A percentile compares a stretch with the other conserved stretches of the same genome.
These are phyloP conservation scores for Saprolegnia diclina DNA, from an alignment of 352 stramenopile species.

Conservation along the genomic window DNA sequence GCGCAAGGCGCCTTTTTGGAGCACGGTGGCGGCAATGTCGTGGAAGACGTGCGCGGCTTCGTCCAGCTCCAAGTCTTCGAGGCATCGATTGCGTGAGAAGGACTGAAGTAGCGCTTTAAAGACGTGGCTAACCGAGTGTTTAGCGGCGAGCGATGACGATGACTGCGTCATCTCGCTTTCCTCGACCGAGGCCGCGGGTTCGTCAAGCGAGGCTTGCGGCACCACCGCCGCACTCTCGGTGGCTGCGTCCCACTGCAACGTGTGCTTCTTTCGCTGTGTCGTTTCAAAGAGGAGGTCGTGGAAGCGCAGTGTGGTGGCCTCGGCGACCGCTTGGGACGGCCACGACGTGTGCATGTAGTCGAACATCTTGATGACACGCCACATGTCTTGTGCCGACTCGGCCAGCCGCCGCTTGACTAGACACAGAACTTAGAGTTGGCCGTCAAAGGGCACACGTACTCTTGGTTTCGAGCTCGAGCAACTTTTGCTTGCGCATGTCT, in stretches of 20 bases:
- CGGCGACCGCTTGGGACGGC: conserved; percentile 42
- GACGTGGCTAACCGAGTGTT: conserved; percentile 44
- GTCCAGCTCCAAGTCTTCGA: conserved; percentile 49
- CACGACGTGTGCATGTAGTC: conserved; percentile 52
- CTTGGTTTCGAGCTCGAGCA: conserved; percentile 63
- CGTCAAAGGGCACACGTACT: conserved; percentile 29
- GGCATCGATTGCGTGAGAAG: conserved; percentile 73
- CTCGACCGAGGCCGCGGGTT: neutral
- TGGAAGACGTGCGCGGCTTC: conserved; percentile 44
- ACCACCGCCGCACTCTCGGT: neutral
- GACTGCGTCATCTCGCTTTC: neutral
- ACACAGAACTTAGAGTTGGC: neutral
- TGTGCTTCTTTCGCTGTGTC: conserved; percentile 32
- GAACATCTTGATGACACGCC: conserved; percentile 57
- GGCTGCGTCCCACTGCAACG: neutral
- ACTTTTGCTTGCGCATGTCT: conserved; percentile 60
- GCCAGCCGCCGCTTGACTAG: conserved; percentile 60
- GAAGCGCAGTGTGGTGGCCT: conserved; percentile 46
- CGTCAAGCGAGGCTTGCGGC: neutral
- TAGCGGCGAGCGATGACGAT: conserved; percentile 31
- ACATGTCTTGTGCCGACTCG: conserved; percentile 67
- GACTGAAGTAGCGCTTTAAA: conserved; percentile 64
- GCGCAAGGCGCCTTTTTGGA: conserved; percentile 40
- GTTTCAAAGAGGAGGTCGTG: conserved; percentile 51
- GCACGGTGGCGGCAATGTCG: conserved; percentile 43